Evolutionary conservation across 1,284 basidiomycete species (phyloP), one percentile per base, ranked within the genome.

Genomic region (Inonotus hispidus): DNA sequence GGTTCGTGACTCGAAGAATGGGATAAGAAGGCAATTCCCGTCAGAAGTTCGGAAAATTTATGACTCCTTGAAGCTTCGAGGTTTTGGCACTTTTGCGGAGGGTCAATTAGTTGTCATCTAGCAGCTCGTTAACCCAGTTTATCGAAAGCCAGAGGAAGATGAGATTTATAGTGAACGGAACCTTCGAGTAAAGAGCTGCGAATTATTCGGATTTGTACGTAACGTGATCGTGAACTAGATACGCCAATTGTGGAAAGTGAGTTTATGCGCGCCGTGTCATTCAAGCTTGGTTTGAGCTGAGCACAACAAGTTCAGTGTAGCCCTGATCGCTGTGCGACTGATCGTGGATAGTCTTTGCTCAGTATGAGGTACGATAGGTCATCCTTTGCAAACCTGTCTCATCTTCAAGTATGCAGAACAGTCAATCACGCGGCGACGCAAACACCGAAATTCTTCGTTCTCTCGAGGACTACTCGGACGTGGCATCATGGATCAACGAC

Each of bases 381-480:
- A 19, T 19, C n/a, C 37, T 39, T 16, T 16, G 13, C 19, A 7
- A 37, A 39, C n/a, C 11, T 25, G n/a, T 47, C 55, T 59, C 14
- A 60, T 47, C 21, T 41, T 60, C 27, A 53, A 61, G 60, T n/a
- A 57, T 57, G 60, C 55, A 61, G 60, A 32, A 16, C 23, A 23
- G 10, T 25, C 14, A 21, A 47, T 19, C 13, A 47, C 27, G 35
- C 23, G 29, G 21, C 2, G 50, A 35, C 10, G 43, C 21, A 6
- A 56, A 37, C 2, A 49, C 5, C 10, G 61, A 62, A 21, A 32
- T 60, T 35, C 58, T 64, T 3, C 59, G 56, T 29, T 77, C 78
- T 21, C 69, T 82, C 25, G 77, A 80, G 55, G 72, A 78, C 63
- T 68, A 67, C 35, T 64, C 69, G 39, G 67, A 69, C 49, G 61